phyloP scores from a whole-genome alignment of 495 filamentous ascomycete species.

The Penicillium malachiteum region DNA sequence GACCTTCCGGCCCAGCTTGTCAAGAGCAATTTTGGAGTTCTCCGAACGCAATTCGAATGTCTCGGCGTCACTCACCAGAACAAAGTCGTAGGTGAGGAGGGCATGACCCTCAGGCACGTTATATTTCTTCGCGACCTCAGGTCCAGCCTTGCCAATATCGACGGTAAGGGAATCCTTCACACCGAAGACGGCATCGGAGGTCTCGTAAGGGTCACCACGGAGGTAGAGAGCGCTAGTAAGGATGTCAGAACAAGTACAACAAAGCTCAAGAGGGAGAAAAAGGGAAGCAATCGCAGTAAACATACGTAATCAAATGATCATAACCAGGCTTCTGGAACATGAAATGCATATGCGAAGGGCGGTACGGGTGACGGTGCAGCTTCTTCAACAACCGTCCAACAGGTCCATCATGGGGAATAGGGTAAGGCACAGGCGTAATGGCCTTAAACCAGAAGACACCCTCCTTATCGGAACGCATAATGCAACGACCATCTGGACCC shows the following conservation, averaged over 20 bases:
- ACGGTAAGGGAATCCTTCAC: conserved; percentile 83
- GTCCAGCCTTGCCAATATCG: conserved; percentile 63
- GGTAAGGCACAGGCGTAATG: conserved; percentile 84
- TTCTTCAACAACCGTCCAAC: conserved; percentile 73
- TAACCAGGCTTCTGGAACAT: conserved; percentile 88
- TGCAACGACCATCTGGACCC: conserved; percentile 75
- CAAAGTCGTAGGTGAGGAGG: conserved; percentile 69
- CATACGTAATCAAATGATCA: conserved; percentile 83
- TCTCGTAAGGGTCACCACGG: conserved; percentile 83
- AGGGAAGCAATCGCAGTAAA: not conserved
- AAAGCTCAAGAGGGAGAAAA: not conserved
- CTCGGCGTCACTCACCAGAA: conserved; percentile 70
- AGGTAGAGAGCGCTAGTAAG: conserved; percentile 69
- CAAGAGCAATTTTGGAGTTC: conserved; percentile 70
- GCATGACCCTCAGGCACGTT: conserved; percentile 52
- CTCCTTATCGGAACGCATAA: conserved; percentile 67
- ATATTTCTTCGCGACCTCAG: conserved; percentile 59
- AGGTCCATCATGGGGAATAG: conserved; percentile 87
- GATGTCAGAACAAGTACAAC: conserved; percentile 4
- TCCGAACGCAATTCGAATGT: conserved; percentile 64
- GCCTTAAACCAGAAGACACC: conserved; percentile 88
- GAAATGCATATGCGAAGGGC: conserved; percentile 91
- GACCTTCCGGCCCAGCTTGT: conserved; percentile 67
- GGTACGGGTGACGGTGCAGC: conserved; percentile 73
- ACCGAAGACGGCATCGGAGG: conserved; percentile 88